Evolutionary conservation across 1,284 basidiomycete species (phyloP).

Genomic region (Sutorius eximius): DNA sequence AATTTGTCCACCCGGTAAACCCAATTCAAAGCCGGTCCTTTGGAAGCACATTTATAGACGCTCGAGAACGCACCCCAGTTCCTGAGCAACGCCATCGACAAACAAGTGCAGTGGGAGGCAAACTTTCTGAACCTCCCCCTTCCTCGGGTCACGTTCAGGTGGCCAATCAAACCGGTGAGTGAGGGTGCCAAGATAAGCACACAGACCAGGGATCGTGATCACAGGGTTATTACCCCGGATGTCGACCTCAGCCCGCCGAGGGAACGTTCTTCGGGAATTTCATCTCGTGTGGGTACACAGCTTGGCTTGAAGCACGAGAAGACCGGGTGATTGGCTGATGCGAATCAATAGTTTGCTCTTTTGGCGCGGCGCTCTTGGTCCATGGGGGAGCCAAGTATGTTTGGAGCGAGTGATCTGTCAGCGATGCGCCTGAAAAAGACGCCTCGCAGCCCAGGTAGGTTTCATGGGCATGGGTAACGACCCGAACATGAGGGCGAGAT

Average conservation of each 20-base stretch:
- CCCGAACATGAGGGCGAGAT: constrained; percentile 12
- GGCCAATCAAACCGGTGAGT: constrained; percentile 9
- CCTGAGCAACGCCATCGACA: constrained; percentile 22
- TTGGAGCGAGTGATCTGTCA: not conserved
- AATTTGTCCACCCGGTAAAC: not conserved
- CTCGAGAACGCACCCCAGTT: constrained; percentile 29
- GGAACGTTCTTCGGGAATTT: constrained; percentile 3
- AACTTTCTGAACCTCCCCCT: constrained; percentile 9
- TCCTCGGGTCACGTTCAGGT: constrained; percentile 14
- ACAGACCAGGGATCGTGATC: not conserved
- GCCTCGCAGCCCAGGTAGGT: not conserved
- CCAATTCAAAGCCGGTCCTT: constrained; percentile 3
- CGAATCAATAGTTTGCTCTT: not conserved
- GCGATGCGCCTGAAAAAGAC: not conserved
- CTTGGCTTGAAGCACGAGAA: not conserved
- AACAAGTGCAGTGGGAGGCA: constrained; percentile 14
- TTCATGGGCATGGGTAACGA: constrained; percentile 6
- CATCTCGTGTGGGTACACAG: constrained; percentile 3
- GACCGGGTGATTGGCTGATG: not conserved
- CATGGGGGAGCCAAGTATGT: not conserved
- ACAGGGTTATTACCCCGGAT: constrained; percentile 13
- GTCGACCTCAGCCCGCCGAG: constrained; percentile 11
- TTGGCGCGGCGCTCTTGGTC: not conserved
- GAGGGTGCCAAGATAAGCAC: constrained; percentile 23
- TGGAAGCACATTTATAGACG: constrained; percentile 8